Evolutionary conservation across 2,329 filamentous ascomycete genomes (phyloP).

Genomic region (Teratosphaeria destructans): DNA sequence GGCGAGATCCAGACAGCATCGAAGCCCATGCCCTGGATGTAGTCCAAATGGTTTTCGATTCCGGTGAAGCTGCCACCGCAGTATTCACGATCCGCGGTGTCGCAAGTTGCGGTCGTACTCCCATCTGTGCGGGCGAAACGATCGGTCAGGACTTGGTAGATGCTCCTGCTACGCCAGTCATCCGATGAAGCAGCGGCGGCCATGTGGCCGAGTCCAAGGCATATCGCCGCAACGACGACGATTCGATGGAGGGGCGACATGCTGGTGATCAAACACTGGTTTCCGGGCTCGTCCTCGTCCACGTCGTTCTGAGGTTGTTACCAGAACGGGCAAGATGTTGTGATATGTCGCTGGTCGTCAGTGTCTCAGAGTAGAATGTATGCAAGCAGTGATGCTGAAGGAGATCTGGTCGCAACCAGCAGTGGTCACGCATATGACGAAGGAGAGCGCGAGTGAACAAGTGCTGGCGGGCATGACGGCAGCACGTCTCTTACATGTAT

Average conservation of each 20-base stretch:
- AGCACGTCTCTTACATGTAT: neutral
- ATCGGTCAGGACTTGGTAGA: conserved; percentile 36
- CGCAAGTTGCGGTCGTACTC: conserved; percentile 29
- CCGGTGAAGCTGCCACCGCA: conserved; percentile 54
- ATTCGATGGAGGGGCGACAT: neutral
- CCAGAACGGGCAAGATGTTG: neutral
- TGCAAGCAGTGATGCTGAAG: neutral
- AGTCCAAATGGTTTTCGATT: conserved; percentile 49
- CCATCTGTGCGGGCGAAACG: conserved; percentile 31
- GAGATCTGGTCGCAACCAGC: neutral
- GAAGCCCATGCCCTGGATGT: conserved; percentile 42
- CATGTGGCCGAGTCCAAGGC: conserved; percentile 11
- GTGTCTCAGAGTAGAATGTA: neutral
- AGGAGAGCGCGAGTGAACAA: neutral
- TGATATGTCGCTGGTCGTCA: neutral
- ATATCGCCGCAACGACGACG: conserved; percentile 6
- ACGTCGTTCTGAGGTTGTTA: neutral
- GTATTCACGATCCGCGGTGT: conserved; percentile 32
- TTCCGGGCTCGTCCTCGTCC: neutral
- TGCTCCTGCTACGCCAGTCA: conserved; percentile 30
- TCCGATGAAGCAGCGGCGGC: conserved; percentile 17
- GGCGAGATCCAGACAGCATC: conserved; percentile 43
- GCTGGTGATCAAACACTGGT: neutral
- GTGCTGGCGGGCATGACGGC: neutral
- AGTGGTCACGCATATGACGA: neutral